These are phyloP conservation scores for Gossypium stocksii DNA, from an alignment of 345 rosid species.

Conservation along the genomic window DNA sequence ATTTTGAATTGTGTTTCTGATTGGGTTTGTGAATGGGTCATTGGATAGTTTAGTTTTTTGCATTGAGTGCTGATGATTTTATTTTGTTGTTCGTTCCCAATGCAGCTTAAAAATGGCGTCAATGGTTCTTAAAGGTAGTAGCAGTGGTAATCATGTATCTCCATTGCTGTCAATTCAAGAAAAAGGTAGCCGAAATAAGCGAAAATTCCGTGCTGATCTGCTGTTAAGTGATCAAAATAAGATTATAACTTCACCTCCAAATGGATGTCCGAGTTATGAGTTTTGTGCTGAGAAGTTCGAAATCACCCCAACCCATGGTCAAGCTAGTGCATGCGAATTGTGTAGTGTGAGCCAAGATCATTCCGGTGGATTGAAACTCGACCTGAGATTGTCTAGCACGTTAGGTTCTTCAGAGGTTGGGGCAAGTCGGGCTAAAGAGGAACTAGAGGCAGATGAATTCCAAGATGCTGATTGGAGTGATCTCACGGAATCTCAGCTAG, in stretches of 20 bases:
- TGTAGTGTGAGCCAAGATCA: constrained; percentile 45
- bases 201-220: constrained; percentile 76
- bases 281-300: constrained; percentile 68
- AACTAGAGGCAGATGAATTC: constrained; percentile 44
- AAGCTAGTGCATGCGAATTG: constrained; percentile 34
- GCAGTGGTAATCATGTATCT: constrained; percentile 36
- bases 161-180: constrained; percentile 58
- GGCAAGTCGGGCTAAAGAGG: constrained; percentile 40
- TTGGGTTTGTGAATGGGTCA: constrained; percentile 11
- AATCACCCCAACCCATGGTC: constrained; percentile 34
- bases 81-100: constrained; percentile 8
- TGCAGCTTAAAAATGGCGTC: constrained; percentile 61
- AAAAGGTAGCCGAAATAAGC: constrained; percentile 82
- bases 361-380: constrained; percentile 53
- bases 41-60: constrained; percentile 9
- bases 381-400: constrained; percentile 47
- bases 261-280: constrained; percentile 44
- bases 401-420: constrained; percentile 40
- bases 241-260: constrained; percentile 33
- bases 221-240: constrained; percentile 45
- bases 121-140: constrained; percentile 49
- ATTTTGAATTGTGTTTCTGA: not conserved
- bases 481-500: constrained; percentile 64
- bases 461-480: constrained; percentile 80
- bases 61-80: constrained; percentile 16